Evolutionary conservation across 169 alveolate genomes (phyloP), one percentile per base, ranked within the genome.

Genomic region (Plasmodium falciparum): DNA sequence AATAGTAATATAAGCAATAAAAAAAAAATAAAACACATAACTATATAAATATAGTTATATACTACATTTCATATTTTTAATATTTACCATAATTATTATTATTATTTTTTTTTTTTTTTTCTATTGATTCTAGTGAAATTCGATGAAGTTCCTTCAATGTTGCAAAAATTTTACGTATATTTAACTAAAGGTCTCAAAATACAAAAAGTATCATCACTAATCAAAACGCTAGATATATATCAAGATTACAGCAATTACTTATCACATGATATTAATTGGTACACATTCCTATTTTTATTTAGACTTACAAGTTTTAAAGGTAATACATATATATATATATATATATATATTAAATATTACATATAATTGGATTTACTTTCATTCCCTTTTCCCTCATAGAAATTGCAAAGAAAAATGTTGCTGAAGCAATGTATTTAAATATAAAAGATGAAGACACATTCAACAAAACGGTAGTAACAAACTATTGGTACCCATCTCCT

Each of bases 401-500:
- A 1, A 76, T 76, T 76, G 54, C 50, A n/a, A 24, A 76, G 2
- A 62, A 63, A 54, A 67, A 29, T 62, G 15, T 76, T 0, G 70
- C 33, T 15, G 76, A 62, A 45, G 89, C 89, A 20, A 76, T 76
- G 89, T 76, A 76, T 76, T 6, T 63, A 43, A 58, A 45, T 17
- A 63, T 76, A 66, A 45, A 45, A 56, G 47, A 76, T 5, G 89
- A 76, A 26, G 89, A 76, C 29, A 20, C 11, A 2, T 50, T 26
- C 15, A 5, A 63, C 6, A 63, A 45, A 47, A 45, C 74, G 6
- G 22, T 63, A 8, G 26, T 67, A 4, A 76, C 89, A 52, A 66
- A 45, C 49, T 50, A 76, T 63, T 76, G 89, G 89, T 76, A 24
- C 49, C 89, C 89, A 3, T 76, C 89, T n/a, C 33, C 50, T 17